phyloP scores from a whole-genome alignment of 2,329 filamentous ascomycete species.

The Fusarium nisikadoi region DNA sequence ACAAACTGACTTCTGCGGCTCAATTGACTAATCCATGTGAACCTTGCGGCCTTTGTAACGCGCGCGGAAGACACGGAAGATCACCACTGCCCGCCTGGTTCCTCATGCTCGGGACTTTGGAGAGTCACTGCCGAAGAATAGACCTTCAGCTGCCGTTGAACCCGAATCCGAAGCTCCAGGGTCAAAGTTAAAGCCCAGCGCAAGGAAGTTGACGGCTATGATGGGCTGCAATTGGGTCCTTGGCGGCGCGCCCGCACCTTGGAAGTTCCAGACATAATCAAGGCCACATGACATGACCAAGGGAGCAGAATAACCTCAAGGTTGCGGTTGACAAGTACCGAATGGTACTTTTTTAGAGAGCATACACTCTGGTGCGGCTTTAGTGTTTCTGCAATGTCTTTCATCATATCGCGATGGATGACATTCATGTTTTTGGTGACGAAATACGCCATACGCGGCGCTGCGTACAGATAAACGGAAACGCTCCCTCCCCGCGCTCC shows the following conservation, averaged over 20 bases:
- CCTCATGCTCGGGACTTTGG: background rate
- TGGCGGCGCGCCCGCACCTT: constrained; percentile 2
- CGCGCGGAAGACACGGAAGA: constrained; percentile 19
- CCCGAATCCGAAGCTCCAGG: constrained; percentile 12
- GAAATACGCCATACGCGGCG: background rate
- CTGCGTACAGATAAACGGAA: background rate
- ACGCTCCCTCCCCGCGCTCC: constrained; percentile 2
- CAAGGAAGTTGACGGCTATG: background rate
- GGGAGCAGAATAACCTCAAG: constrained; percentile 3
- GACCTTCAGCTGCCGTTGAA: background rate
- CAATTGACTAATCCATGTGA: background rate
- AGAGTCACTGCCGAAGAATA: constrained; percentile 1
- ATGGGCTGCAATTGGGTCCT: background rate
- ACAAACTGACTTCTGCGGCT: constrained; percentile 5
- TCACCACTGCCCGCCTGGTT: background rate
- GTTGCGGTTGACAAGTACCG: background rate
- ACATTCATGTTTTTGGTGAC: constrained; percentile 15
- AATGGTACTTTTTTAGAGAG: background rate
- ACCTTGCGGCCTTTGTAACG: background rate
- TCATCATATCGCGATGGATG: constrained; percentile 3
- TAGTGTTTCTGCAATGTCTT: background rate
- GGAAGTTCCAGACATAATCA: constrained; percentile 1
- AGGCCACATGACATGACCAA: constrained; percentile 1
- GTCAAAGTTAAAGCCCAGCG: background rate
- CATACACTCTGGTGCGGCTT: constrained; percentile 5